Base-by-base conservation (phyloP, 2,329 filamentous ascomycete species). In the Xylariaceae sp. region DNA sequence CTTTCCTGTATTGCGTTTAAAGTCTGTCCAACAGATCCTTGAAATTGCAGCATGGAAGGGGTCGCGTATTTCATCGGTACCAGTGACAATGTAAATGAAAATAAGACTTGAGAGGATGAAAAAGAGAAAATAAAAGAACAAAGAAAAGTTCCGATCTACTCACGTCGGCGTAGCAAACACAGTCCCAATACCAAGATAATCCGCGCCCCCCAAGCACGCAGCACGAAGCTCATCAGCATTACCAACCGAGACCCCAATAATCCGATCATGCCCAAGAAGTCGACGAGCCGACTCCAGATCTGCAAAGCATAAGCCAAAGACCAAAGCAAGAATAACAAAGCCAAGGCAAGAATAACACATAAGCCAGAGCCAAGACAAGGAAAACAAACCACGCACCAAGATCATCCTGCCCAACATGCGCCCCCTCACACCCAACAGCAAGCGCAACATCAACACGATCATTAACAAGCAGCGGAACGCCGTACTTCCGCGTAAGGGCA, bases 381-480 rank as follows among this genome's bases (percentile, higher is more conserved):
- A 12, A 32, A 15, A 13, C 10, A 43, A 12, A 30, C 15, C 42
- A 70, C 78, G 61, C 70, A 88, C 86, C 78, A 77, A 96, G 86
- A 70, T 97, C 92, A 79, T 96, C 92, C 74, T 97, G 92, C 6
- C 94, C 94, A 47, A 97, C 81, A 70, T 97, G 94, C 8, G 96
- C 90, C 43, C 94, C 94, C 73, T 96, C 92, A 53, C 89, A 94
- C 12, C 85, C 88, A 41, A 92, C 81, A 13, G 90, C 91, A 16
- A 90, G 78, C 8, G 91, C 92, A 22, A 97, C 89, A 68, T 96
- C 92, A 5, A 96, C 81, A 12, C 92, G 84, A 69, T 97, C 94
- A 68, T 97, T 97, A 75, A 97, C 91, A 51, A 97, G 76, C 53
- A 97, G 79, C 29, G 92, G 92, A 2, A 96, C 83, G 15, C 77